phyloP scores from a whole-genome alignment of 306 rosid species.

The Medicago ruthenica region DNA sequence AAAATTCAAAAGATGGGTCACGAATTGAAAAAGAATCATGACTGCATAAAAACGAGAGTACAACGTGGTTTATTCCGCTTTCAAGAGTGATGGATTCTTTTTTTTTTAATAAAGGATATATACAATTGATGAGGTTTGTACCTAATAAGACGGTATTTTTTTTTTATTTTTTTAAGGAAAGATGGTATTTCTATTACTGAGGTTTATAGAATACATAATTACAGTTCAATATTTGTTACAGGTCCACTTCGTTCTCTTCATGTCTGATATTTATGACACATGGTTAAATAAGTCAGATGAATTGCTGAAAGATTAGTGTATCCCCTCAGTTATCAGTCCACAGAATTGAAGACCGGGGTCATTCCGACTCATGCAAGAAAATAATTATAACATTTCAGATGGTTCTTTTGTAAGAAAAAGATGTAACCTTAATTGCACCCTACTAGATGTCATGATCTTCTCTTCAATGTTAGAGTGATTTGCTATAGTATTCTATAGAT shows the following conservation, averaged over 20 bases:
- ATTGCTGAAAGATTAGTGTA: conserved; percentile 55
- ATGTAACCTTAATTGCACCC: not conserved
- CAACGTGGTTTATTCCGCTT: not conserved
- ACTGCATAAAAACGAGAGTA: not conserved
- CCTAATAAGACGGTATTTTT: not conserved
- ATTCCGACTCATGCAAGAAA: conserved; percentile 20
- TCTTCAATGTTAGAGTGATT: not conserved
- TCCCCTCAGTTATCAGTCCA: not conserved
- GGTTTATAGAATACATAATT: conserved; percentile 31
- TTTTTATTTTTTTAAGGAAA: no score
- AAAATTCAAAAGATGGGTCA: not conserved
- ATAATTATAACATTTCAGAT: conserved; percentile 15
- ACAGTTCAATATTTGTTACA: conserved; percentile 42
- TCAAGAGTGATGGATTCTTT: not conserved
- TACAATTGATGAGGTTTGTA: not conserved
- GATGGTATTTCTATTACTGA: not conserved
- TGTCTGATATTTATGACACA: conserved; percentile 57
- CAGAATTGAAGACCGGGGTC: conserved; percentile 26
- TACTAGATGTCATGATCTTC: conserved; percentile 5
- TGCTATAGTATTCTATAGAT: conserved; percentile 1
- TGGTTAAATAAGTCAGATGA: conserved; percentile 71
- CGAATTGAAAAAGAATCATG: not conserved
- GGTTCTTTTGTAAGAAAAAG: conserved; percentile 10
- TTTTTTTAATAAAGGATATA: not conserved
- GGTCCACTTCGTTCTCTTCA: conserved; percentile 80